Base-by-base conservation (phyloP, 495 filamentous ascomycete species). In the Daldinia childiae region DNA sequence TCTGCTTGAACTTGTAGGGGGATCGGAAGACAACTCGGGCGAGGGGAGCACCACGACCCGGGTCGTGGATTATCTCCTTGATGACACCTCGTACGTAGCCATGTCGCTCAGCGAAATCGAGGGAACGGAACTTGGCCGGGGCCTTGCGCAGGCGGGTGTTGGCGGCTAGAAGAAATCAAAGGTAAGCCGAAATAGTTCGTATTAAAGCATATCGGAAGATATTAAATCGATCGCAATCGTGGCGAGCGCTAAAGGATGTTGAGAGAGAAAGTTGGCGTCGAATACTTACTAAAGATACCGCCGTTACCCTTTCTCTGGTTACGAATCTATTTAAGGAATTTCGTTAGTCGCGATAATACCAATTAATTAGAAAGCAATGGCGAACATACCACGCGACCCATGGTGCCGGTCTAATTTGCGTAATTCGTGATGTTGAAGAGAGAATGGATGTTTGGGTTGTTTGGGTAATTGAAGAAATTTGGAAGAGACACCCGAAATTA, bases 1-100 rank as follows among this genome's bases (percentile, higher is more conserved):
- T 83, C 83, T 92, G 88, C 87, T 92, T 93, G 89, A 90, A 95
- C 83, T 89, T 89, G 89, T 96, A 92, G 73, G 93, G 90, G 82
- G 95, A 91, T 74, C 94, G 94, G 92, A 99, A 99, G 79, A 89
- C 85, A 77, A 99, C 94, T 81, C 92, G 93, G 82, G 95, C 95
- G 78, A 99, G 91, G 76, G 95, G 95, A 83, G 96, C 95, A 85
- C 95, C 95, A 86, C 95, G 93, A 78, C 95, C 95, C 69, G 95
- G 89, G 84, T 99, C 95, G 90, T 99, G 95, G 86, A 99, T 91
- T 83, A 99, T 97, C 79, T 98, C 93, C 90, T 96, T 98, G 76
- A 99, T 93, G 58, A 98, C 88, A 82, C 95, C 95, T 65, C 95
- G 92, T 79, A 95, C 89, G 85, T 98, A 99, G 79, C 95, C 95